Evolutionary conservation across 345 rosid species (phyloP).

Genomic region (Sonneratia caseolaris): DNA sequence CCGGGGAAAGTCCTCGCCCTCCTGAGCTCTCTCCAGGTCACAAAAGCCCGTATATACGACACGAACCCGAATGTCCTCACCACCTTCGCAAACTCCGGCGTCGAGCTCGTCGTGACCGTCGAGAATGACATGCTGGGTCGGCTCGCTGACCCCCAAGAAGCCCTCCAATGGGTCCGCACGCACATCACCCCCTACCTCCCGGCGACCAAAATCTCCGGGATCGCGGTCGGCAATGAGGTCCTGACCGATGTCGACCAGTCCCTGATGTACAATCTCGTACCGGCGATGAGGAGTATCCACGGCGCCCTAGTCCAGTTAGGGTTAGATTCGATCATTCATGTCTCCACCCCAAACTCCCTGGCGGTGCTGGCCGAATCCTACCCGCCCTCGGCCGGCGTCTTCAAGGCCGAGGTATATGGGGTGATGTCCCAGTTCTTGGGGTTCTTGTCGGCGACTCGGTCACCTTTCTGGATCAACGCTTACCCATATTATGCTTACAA

Average conservation of each 20-base stretch:
- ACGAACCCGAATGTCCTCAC: background rate
- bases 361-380: constrained; percentile 26
- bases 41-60: background rate
- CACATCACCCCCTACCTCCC: background rate
- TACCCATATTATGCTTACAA: constrained; percentile 31
- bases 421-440: constrained; percentile 27
- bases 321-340: constrained; percentile 20
- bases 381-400: constrained; percentile 33
- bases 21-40: background rate
- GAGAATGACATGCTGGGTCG: background rate
- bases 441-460: constrained; percentile 28
- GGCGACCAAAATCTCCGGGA: background rate
- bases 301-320: constrained; percentile 31
- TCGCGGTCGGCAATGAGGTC: background rate
- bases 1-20: background rate
- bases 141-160: background rate
- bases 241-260: background rate
- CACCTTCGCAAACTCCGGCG: background rate
- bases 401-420: constrained; percentile 21
- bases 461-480: constrained; percentile 28
- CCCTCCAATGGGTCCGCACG: background rate
- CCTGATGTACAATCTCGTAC: constrained; percentile 9
- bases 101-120: background rate
- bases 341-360: constrained; percentile 35
- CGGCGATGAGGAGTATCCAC: constrained; percentile 34